phyloP scores from a whole-genome alignment of 2,329 filamentous ascomycete species.

The Aspergillus sp. region DNA sequence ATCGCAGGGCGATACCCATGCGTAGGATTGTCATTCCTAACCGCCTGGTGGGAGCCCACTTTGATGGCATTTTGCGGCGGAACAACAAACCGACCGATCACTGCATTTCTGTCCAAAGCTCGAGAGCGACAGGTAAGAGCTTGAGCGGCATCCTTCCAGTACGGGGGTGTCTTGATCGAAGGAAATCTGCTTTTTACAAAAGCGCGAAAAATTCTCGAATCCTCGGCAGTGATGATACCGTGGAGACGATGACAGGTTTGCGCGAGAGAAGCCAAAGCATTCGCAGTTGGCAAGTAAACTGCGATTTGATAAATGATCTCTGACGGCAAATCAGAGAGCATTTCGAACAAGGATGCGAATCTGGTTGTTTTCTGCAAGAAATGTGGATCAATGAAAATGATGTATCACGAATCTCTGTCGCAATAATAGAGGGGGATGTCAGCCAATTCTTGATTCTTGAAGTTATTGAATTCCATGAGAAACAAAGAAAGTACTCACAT shows the following conservation, averaged over 20 bases:
- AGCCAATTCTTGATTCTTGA: background rate
- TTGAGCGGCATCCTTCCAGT: conserved; percentile 48
- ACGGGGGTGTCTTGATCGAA: conserved; percentile 35
- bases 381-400: background rate
- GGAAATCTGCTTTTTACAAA: conserved; percentile 49
- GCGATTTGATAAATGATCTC: conserved; percentile 42
- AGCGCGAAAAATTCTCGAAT: conserved; percentile 43
- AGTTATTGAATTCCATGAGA: background rate
- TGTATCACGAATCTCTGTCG: background rate
- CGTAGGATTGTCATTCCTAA: conserved; percentile 44
- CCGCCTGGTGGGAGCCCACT: conserved; percentile 27
- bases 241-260: conserved; percentile 44
- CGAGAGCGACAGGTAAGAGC: conserved; percentile 53
- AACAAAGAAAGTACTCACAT: background rate
- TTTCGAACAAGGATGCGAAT: conserved; percentile 6
- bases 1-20: conserved; percentile 57
- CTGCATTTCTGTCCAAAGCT: conserved; percentile 53
- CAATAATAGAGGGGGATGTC: background rate
- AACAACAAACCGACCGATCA: conserved; percentile 51
- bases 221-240: conserved; percentile 41
- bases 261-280: conserved; percentile 40
- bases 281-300: conserved; percentile 41
- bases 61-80: conserved; percentile 38
- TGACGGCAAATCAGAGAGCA: conserved; percentile 33
- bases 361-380: background rate